These are phyloP conservation scores for Rhodotorula sp. DNA, from an alignment of 1,284 basidiomycete genomes.

Conservation along the genomic window DNA sequence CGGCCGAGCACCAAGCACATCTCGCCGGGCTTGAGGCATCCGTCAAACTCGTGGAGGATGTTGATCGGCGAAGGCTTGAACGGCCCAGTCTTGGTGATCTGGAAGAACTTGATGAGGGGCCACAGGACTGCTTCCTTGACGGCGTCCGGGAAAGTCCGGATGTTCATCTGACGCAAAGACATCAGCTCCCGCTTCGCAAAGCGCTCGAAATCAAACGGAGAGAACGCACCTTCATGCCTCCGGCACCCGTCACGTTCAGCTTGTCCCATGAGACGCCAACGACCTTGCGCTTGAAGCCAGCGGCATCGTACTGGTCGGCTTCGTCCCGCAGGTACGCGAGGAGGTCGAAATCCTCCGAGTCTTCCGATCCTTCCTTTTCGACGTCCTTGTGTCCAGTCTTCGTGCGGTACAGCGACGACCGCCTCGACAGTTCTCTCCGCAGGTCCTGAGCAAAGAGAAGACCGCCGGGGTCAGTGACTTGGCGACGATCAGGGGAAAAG, in stretches of 20 bases:
- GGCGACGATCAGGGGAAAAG: neutral
- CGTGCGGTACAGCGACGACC: constrained; percentile 30
- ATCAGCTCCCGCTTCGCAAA: neutral
- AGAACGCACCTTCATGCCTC: constrained; percentile 14
- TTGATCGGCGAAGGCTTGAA: constrained; percentile 45
- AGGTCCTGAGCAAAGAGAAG: constrained; percentile 13
- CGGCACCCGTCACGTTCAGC: constrained; percentile 56
- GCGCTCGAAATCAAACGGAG: neutral
- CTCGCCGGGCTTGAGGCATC: constrained; percentile 67
- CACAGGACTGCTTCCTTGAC: constrained; percentile 60
- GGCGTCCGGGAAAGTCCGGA: constrained; percentile 60
- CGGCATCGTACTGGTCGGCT: constrained; percentile 58
- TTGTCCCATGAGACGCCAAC: constrained; percentile 68
- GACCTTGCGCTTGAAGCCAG: constrained; percentile 77
- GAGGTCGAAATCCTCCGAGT: constrained; percentile 61
- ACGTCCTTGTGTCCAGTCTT: constrained; percentile 38
- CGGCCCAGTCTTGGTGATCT: constrained; percentile 44
- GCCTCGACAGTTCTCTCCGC: constrained; percentile 23
- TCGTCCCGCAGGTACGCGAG: constrained; percentile 71
- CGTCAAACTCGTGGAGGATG: constrained; percentile 59
- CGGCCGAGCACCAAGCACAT: constrained; percentile 59
- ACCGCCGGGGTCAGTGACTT: constrained; percentile 29
- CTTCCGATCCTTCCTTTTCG: constrained; percentile 33
- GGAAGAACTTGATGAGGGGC: constrained; percentile 53
- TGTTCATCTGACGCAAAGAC: constrained; percentile 58